phyloP scores from a whole-genome alignment of 306 rosid genomes.

The Fragaria vesca region DNA sequence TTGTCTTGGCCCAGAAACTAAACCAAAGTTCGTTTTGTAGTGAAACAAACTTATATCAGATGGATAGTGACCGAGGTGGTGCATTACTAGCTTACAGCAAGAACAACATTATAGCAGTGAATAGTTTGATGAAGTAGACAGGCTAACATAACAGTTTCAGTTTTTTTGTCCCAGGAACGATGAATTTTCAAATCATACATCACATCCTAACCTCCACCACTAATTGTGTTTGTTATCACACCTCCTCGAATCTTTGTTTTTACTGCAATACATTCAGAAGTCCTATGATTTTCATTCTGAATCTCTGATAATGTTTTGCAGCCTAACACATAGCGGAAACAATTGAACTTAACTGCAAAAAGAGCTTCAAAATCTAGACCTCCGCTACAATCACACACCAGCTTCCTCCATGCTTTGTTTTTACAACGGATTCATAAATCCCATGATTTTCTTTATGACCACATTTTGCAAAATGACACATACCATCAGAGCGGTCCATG shows the following conservation, averaged over 20 bases:
- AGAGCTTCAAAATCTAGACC: no score
- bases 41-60: background rate
- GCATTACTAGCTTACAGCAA: constrained; percentile 6
- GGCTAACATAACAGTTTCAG: background rate
- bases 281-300: background rate
- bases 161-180: background rate
- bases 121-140: background rate
- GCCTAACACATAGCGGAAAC: background rate
- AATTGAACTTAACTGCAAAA: no score
- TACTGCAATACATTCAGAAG: background rate
- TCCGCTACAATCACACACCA: background rate
- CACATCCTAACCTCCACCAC: constrained; percentile 12
- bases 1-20: background rate
- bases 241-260: background rate
- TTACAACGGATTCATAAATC: no score
- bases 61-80: constrained; percentile 8
- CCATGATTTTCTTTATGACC: background rate
- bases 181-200: background rate
- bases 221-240: background rate
- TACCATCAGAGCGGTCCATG: background rate
- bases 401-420: background rate
- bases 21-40: background rate
- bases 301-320: no score
- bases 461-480: background rate
- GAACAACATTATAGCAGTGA: background rate